Percentiles rank a stretch among this genome's conserved stretches.
These are phyloP conservation scores for Coccomyxa sp. DNA, from an alignment of 139 green algal species.

Conservation along the genomic window DNA sequence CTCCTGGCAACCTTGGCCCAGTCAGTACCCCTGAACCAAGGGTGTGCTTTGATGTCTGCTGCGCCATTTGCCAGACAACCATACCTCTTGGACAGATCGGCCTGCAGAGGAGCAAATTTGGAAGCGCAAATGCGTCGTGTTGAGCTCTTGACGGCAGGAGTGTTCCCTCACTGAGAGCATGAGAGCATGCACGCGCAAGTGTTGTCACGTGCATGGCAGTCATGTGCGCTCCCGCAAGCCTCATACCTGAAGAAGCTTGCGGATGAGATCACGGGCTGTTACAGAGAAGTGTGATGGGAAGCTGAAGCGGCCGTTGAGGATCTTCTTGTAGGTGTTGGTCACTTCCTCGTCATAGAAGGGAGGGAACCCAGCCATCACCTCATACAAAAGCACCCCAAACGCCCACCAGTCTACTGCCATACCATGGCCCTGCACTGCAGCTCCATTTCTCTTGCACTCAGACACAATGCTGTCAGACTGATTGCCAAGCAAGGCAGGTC, in stretches of 20 bases:
- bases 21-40: constrained; percentile 61
- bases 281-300: constrained; percentile 36
- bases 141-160: too few species aligned
- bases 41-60: constrained; percentile 54
- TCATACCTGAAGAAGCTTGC: constrained; percentile 20
- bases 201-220: too few species aligned
- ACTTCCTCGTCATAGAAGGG: constrained; percentile 73
- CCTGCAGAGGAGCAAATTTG: constrained; percentile 17
- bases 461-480: too few species aligned
- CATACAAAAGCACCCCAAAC: constrained; percentile 81
- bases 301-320: constrained; percentile 25
- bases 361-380: constrained; percentile 74
- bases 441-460: too few species aligned
- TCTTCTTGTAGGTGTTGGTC: constrained; percentile 51
- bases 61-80: constrained; percentile 39
- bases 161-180: too few species aligned
- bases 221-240: too few species aligned
- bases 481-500: too few species aligned
- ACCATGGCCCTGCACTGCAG: constrained; percentile 49
- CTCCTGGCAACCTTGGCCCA: constrained; percentile 16
- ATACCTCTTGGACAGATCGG: constrained; percentile 33
- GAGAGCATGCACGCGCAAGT: too few species aligned
- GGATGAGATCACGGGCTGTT: constrained; percentile 38
- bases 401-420: constrained; percentile 80
- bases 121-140: not conserved